Base-by-base conservation (phyloP, 495 filamentous ascomycete genomes). In the Chlorociboria aeruginascens region DNA sequence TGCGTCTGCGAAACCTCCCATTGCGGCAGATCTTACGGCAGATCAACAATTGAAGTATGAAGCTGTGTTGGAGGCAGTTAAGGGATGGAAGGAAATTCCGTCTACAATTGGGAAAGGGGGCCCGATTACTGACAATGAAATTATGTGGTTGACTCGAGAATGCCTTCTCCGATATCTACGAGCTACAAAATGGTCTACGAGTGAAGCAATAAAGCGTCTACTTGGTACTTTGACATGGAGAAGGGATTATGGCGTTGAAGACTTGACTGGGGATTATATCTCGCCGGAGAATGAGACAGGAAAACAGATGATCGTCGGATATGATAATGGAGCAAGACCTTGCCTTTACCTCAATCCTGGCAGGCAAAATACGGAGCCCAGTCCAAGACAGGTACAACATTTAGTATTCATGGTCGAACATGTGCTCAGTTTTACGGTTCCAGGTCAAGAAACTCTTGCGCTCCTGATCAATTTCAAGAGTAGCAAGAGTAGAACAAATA, bases 401-500 rank as follows among this genome's bases (percentile, higher is more conserved):
- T 73, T 98, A 38, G 89, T 96, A 35, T 98, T 78, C 63, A 95
- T 95, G 87, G 66, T 98, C 37, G 92, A 98, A 69, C 77, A 86
- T 20, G 78, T 83, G 14, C 79, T 96, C 55, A 88, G 95, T 49
- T 62, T 96, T 31, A 89, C 93, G 81, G 77, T 80, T 1, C 75
- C 92, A 1, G 81, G 82, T 9, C 85, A 92, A 58, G 92, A 95
- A 65, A 89, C 79, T 1, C 62, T 94, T 38, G 82, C 86, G 7
- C 71, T 98, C 3, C 65, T 96, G 44, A 85, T 96, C 57, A 86
- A 95, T 69, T 95, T 90, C 69, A 86, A 83, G 58, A 48, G 50
- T 30, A 66, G 64, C 59, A 80, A 86, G 57, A 79, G 74, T 17
- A 79, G 80, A 46, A 76, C 76, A 38, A 85, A 87, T 43, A 89